Evolutionary conservation across 1,284 basidiomycete species (phyloP), one percentile per base, ranked within the genome.

Genomic region (Ceratobasidium theobromae): DNA sequence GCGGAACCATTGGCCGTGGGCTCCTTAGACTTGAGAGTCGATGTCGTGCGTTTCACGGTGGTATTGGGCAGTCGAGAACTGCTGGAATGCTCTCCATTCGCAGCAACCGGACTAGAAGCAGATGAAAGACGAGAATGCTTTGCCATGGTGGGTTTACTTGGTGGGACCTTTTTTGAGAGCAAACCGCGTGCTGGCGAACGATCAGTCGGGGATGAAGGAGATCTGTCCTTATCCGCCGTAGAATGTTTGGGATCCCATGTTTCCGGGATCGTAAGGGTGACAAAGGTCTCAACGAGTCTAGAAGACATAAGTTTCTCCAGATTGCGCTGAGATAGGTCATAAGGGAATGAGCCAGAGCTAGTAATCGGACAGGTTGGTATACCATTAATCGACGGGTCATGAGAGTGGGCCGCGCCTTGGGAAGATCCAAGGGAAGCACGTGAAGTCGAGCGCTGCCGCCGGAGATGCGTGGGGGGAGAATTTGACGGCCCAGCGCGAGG

Each of bases 281-380:
- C 75, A 72, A 91, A 89, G 0, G 88, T 89, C 74, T 91, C 88
- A n/a, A 91, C 84, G 27, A 93, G 77, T 49, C 90, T 83, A n/a
- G 87, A 85, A 51, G 79, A 77, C 4, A 93, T 79, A 8, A 90
- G 81, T 70, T 82, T 85, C 76, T 90, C 87, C 41, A 92, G 77
- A 3, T 79, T 81, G 45, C 77, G 76, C 73, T 91, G 88, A 12
- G 88, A 88, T 8, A 46, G 66, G 12, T 72, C 16, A 76, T 73
- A 1, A 28, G 74, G 58, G 33, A 73, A 69, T 52, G 73, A 58
- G 27, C 70, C 43, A 49, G 68, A 35, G 23, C 35, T 67, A 25
- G 54, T 49, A 12, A 70, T 40, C 40, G 48, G 65, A 69, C 55
- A 54, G 23, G 33, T 55, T 16, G 55, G 43, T 16, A 40, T 35